Evolutionary conservation across 768 basidiomycete genomes (phyloP).

Genomic region (Pleurotus sapidus): DNA sequence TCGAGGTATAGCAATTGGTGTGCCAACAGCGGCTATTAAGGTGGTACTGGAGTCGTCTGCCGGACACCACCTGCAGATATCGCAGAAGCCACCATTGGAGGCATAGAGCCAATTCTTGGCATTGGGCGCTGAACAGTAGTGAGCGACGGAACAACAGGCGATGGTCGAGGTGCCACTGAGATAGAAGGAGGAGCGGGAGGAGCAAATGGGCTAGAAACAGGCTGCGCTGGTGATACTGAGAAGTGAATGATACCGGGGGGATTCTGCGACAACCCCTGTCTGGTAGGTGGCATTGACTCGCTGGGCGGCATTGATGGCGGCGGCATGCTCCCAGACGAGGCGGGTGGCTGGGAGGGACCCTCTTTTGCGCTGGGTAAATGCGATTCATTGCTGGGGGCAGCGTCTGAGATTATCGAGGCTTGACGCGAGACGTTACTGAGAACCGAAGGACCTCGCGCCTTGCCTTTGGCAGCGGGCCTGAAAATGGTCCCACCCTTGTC

Average conservation of each 20-base stretch:
- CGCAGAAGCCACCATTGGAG: not conserved
- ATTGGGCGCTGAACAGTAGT: not conserved
- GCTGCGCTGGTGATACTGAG: not conserved
- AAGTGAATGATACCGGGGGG: not conserved
- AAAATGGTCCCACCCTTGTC: constrained; percentile 75
- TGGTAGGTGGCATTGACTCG: not conserved
- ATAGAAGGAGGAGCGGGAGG: not conserved
- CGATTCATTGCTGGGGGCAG: not conserved
- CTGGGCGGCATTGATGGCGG: not conserved
- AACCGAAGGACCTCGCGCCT: not conserved
- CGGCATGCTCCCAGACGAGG: not conserved
- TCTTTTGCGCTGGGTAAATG: not conserved
- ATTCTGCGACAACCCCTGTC: not conserved
- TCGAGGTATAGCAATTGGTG: not conserved
- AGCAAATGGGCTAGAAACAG: not conserved
- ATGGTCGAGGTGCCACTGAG: not conserved
- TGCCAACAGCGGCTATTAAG: not conserved
- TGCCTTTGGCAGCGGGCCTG: constrained; percentile 59
- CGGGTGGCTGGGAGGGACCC: not conserved
- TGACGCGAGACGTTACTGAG: not conserved
- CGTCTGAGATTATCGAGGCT: not conserved
- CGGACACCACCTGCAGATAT: not conserved
- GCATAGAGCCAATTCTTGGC: not conserved
- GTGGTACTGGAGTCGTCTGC: not conserved
- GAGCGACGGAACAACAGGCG: not conserved